These are phyloP conservation scores for Cornus florida DNA, from an alignment of 148 eudicot species.

Conservation along the genomic window DNA sequence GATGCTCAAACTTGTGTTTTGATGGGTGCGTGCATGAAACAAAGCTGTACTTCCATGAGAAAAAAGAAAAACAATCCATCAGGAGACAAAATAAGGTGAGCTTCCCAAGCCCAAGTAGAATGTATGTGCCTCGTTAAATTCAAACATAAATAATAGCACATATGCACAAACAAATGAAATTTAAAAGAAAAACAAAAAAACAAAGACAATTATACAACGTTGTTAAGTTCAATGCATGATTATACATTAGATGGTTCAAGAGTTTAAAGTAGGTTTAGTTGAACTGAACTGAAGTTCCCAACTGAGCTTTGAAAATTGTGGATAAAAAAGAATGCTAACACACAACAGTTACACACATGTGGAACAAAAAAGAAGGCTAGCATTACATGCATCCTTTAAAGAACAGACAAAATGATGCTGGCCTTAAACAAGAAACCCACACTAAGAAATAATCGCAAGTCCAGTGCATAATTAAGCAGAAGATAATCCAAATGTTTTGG, in stretches of 20 bases:
- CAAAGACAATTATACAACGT: background rate
- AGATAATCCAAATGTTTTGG: background rate
- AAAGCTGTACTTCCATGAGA: constrained; percentile 47
- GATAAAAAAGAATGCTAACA: background rate
- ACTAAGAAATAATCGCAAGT: background rate
- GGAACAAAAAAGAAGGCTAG: background rate
- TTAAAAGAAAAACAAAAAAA: no score
- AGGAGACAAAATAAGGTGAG: background rate
- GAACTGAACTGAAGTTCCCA: background rate
- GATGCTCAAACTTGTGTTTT: constrained; percentile 89
- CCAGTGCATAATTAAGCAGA: background rate
- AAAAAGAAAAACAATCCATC: background rate
- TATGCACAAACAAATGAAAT: background rate
- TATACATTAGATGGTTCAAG: background rate
- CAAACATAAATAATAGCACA: background rate
- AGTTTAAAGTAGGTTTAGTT: background rate
- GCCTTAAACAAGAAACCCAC: background rate
- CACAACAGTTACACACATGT: background rate
- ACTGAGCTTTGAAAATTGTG: background rate
- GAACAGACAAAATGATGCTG: background rate
- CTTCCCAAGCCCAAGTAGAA: background rate
- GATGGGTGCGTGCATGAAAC: constrained; percentile 94
- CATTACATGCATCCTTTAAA: background rate
- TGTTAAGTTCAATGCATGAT: background rate
- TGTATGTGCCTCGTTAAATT: background rate